These are phyloP conservation scores for Thymus mandschuricus DNA, from an alignment of 257 asterid species.

Conservation along the genomic window DNA sequence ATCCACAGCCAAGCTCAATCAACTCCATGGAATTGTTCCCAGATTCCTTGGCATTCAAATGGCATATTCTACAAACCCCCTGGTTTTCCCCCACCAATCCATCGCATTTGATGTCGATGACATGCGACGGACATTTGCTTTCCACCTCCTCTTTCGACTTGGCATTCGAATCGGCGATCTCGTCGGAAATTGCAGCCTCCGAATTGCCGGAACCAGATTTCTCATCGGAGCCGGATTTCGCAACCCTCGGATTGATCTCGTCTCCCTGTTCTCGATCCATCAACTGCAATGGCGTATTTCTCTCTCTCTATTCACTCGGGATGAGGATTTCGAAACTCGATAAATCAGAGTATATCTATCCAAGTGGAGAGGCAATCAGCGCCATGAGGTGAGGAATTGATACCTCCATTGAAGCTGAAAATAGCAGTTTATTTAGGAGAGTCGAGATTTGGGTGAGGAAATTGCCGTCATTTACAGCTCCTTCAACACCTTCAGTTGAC, in stretches of 20 bases:
- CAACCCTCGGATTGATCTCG: conserved; percentile 16
- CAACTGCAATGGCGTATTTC: not conserved
- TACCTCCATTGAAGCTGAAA: not conserved
- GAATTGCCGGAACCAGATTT: conserved; percentile 19
- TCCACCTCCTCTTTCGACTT: conserved; percentile 22
- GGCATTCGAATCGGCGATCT: conserved; percentile 32
- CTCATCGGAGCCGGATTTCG: conserved; percentile 8
- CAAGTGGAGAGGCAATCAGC: not conserved
- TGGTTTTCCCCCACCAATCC: conserved; percentile 38
- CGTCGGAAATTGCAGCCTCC: conserved; percentile 25
- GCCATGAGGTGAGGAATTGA: not conserved
- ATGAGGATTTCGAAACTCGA: not conserved
- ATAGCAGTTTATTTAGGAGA: not conserved
- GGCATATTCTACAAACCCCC: conserved; percentile 74
- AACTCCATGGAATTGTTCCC: conserved; percentile 45
- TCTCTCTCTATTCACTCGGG: not conserved
- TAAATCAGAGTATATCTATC: not conserved
- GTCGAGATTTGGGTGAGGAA: conserved; percentile 15
- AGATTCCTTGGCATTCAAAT: conserved; percentile 60
- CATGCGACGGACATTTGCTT: conserved; percentile 39
- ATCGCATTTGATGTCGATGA: conserved; percentile 42
- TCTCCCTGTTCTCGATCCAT: conserved; percentile 40
- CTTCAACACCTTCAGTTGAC: conserved; percentile 26
- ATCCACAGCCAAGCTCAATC: conserved; percentile 86
- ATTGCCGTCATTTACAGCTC: conserved; percentile 22